Evolutionary conservation across 129 eudicot genomes (phyloP).

Genomic region (Centrapalus pauciflorus): DNA sequence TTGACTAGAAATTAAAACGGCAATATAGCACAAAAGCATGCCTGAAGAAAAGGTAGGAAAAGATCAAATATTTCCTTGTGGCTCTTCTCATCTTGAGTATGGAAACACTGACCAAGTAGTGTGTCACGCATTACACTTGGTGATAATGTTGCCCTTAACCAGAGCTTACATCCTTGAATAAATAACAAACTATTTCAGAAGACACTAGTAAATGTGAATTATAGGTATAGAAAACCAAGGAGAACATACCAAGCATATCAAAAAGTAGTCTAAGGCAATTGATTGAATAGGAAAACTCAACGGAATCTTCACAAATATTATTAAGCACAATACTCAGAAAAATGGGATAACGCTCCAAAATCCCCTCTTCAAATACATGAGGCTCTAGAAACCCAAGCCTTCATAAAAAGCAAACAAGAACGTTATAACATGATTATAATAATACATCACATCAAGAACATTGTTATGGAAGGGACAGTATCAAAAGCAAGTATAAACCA

Average conservation of each 20-base stretch:
- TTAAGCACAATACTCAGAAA: slow-evolving; percentile 83
- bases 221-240: background rate
- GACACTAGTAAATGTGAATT: background rate
- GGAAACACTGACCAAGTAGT: slow-evolving; percentile 91
- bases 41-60: slow-evolving; percentile 85
- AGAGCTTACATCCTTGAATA: slow-evolving; percentile 82
- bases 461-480: slow-evolving; percentile 8
- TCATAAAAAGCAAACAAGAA: slow-evolving; percentile 19
- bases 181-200: slow-evolving; percentile 3
- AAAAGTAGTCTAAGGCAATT: slow-evolving; percentile 83
- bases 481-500: slow-evolving; percentile 25
- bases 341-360: slow-evolving; percentile 82
- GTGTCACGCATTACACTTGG: slow-evolving; percentile 94
- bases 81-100: slow-evolving; percentile 88
- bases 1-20: slow-evolving; percentile 8
- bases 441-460: slow-evolving; percentile 13
- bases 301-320: slow-evolving; percentile 85
- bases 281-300: slow-evolving; percentile 87
- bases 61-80: slow-evolving; percentile 98
- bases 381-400: slow-evolving; percentile 98
- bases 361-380: slow-evolving; percentile 97
- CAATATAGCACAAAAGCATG: slow-evolving; percentile 27
- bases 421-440: background rate
- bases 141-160: slow-evolving; percentile 83
- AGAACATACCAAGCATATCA: slow-evolving; percentile 80